phyloP scores from a whole-genome alignment of 129 eudicot species.

The Flaveria bidentis region DNA sequence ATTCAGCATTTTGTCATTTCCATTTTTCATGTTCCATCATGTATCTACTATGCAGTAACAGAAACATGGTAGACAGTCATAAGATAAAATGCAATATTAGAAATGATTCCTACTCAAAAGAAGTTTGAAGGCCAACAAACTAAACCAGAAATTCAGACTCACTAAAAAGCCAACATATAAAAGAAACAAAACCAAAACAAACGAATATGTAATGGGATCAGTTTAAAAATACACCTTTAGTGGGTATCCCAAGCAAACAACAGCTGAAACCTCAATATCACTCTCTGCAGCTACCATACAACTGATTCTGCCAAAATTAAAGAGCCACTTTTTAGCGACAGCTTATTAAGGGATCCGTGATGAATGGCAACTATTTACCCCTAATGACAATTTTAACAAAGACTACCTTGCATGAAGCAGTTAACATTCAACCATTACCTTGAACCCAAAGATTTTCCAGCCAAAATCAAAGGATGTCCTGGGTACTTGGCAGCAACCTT shows the following conservation, averaged over 20 bases:
- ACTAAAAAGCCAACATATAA: neutral
- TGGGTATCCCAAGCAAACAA: slow-evolving; percentile 86
- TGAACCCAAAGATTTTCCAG: slow-evolving; percentile 89
- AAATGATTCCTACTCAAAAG: slow-evolving; percentile 2
- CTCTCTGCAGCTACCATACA: slow-evolving; percentile 79
- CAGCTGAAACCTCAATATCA: slow-evolving; percentile 49
- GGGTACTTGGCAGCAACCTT: slow-evolving; percentile 63
- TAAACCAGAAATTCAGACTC: neutral
- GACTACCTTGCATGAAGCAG: neutral
- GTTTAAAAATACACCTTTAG: slow-evolving; percentile 52
- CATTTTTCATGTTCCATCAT: slow-evolving; percentile 3
- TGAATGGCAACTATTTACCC: neutral
- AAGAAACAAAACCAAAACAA: neutral
- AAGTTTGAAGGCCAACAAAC: slow-evolving; percentile 9
- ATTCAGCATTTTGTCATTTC: slow-evolving; percentile 3
- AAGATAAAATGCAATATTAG: slow-evolving; percentile 12
- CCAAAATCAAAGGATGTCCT: slow-evolving; percentile 76
- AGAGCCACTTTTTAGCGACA: slow-evolving; percentile 1
- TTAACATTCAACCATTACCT: slow-evolving; percentile 46
- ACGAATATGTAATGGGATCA: neutral
- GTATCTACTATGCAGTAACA: slow-evolving; percentile 5
- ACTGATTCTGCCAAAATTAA: slow-evolving; percentile 53
- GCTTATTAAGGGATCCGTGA: neutral
- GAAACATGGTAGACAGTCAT: slow-evolving; percentile 2
- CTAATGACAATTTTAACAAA: neutral